Evolutionary conservation across 2,329 filamentous ascomycete genomes (phyloP), one percentile per base, ranked within the genome.

Genomic region (Botrytis fragariae): DNA sequence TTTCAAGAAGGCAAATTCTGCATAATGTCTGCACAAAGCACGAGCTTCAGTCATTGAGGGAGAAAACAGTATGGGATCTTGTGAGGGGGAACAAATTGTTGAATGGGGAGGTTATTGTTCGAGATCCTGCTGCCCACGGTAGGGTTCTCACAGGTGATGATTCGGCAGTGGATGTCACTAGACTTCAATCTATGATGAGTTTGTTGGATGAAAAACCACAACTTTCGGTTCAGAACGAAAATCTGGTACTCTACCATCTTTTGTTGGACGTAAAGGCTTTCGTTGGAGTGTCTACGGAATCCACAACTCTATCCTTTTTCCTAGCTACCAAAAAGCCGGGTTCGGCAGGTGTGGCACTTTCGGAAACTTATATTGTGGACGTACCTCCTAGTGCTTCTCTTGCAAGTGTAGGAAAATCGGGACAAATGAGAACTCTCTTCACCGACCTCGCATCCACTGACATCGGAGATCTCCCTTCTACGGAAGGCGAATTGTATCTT

Each of bases 31-130:
- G 99, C 73, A 99, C 97, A 0, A 88, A 89, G 37, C 91, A 93
- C 81, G 96, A 99, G 83, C 91, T 97, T 79, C 86, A 89, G n/a
- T 85, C 84, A 54, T 85, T 98, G 74, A 91, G 96, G 74, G 93
- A 98, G 81, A 92, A 92, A 81, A 97, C 94, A 0, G 94, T 99
- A 0, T 99, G 97, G 96, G 94, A 98, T 79, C 85, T 99, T 68
- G 95, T 98, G 4, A 90, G 88, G 61, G 95, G 95, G 62, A 99
- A 99, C 84, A 98, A 98, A 83, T 88, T 98, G 79, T 92, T 98
- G 72, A 94, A 91, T 75, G 94, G 94, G 69, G 95, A 98, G 81
- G 92, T 99, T 65, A 97, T 99, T 81, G 96, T 99, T 74, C 91
- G 96, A 44, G 96, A 97, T 82, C 94, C 96, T 2, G 88, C 87